Conservation (phyloP, 2,329 filamentous ascomycete species). For the Pseudogymnoascus sp. region DNA sequence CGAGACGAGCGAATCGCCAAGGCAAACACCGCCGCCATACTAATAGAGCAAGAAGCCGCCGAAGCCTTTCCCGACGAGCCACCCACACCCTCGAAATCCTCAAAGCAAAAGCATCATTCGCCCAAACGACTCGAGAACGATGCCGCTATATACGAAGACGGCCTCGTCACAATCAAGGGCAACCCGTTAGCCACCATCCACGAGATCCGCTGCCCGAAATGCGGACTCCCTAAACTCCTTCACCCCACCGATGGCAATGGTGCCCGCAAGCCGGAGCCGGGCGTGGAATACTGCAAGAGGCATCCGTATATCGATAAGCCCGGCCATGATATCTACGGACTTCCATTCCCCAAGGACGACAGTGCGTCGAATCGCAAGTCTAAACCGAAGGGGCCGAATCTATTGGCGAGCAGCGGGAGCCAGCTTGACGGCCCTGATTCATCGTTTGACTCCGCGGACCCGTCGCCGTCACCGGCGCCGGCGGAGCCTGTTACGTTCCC, state of each 20-base stretch:
- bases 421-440: not conserved
- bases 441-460: not conserved
- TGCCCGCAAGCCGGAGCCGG: conserved; percentile 54
- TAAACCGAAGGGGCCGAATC: not conserved
- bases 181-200: conserved; percentile 59
- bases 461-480: not conserved
- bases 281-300: conserved; percentile 67
- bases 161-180: conserved; percentile 57
- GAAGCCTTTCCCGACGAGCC: conserved; percentile 20
- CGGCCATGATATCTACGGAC: conserved; percentile 73
- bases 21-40: conserved; percentile 54
- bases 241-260: conserved; percentile 65
- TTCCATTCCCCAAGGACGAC: conserved; percentile 62
- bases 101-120: not conserved
- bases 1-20: conserved; percentile 70
- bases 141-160: conserved; percentile 62
- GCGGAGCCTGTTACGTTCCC: not conserved
- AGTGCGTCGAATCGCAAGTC: not conserved
- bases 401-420: not conserved
- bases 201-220: conserved; percentile 65
- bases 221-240: conserved; percentile 64
- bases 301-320: conserved; percentile 68
- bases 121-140: conserved; percentile 43
- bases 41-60: conserved; percentile 45
- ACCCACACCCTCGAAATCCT: not conserved